phyloP scores from a whole-genome alignment of 805 yeast species.

The Debaryomyces castellii region DNA sequence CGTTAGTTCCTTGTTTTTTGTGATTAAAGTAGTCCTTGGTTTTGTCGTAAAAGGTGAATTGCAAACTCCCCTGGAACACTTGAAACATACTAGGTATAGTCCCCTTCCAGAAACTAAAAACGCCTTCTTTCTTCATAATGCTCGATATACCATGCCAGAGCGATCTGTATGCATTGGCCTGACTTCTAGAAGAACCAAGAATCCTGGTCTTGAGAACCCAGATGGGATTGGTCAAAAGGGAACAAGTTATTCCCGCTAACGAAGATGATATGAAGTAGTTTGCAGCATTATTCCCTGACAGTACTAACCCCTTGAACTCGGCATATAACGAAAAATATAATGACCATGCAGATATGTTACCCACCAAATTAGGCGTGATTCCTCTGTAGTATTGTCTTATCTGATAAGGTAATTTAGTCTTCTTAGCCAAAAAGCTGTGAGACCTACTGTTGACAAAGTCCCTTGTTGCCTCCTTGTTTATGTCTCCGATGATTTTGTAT shows the following conservation, averaged over 20 bases:
- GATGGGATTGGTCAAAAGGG: constrained; percentile 82
- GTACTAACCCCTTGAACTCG: constrained; percentile 42
- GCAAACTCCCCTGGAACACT: constrained; percentile 87
- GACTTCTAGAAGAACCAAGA: constrained; percentile 50
- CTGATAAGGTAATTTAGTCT: constrained; percentile 3
- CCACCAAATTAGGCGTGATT: constrained; percentile 72
- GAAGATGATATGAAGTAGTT: constrained; percentile 37
- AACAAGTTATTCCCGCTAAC: constrained; percentile 71
- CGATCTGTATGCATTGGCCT: constrained; percentile 57
- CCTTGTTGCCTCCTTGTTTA: constrained; percentile 17
- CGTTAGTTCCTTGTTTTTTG: constrained; percentile 8
- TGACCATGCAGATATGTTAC: constrained; percentile 88
- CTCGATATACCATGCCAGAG: constrained; percentile 52
- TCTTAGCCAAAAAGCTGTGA: neutral
- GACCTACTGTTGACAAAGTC: constrained; percentile 7
- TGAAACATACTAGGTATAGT: constrained; percentile 72
- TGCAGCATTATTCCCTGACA: constrained; percentile 15
- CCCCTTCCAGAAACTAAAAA: constrained; percentile 68
- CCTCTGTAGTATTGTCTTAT: constrained; percentile 65
- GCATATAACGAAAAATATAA: constrained; percentile 79
- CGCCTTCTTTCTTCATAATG: constrained; percentile 56
- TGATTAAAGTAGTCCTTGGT: constrained; percentile 45
- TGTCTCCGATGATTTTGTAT: constrained; percentile 15
- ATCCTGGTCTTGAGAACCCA: constrained; percentile 96
- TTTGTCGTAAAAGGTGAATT: constrained; percentile 82